Base-by-base conservation (phyloP, 2,329 filamentous ascomycete species). In the Pestalotiopsis sp. region DNA sequence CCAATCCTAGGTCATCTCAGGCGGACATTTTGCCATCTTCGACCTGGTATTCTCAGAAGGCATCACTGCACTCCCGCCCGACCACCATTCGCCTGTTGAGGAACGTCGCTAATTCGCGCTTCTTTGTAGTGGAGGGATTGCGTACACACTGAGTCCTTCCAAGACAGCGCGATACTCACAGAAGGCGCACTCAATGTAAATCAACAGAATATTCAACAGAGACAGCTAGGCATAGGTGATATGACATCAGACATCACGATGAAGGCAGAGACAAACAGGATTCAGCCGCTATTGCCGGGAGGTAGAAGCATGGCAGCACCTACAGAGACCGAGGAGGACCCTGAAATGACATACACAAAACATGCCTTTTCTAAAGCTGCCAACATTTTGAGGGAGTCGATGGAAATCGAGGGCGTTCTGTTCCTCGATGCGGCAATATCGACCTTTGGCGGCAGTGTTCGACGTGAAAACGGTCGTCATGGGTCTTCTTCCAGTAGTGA, bases 341-440 rank as follows among this genome's bases (percentile, higher is more conserved):
- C 59, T 17, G 60, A 68, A 6, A 11, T 55, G 7, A 39, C 57
- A 2, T 48, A 48, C 3, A 39, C 68, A 22, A 67, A 70, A 35
- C 62, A 68, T 5, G 70, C 81, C 2, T 83, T 85, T 66, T 79
- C 78, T 3, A 81, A 78, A 9, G 84, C 83, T 6, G 79, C 82
- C 4, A 80, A 79, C 52, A 74, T 84, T 9, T 74, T 85, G 10
- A 74, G 81, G 5, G 77, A 83, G 57, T 81, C 81, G 1, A 74
- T 84, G 4, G 78, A 81, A 38, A 78, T 81, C 0, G 80, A 84
- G 39, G 83, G 83, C 0, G 73, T 75, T 1, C 59, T 79, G 1
- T 80, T 79, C 64, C 68, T 80, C 0, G 78, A 80, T 67, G 79
- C 78, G 2, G 67, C 63, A 7, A 64, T 70, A 11, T 66, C 67